Base-by-base conservation (phyloP, 495 filamentous ascomycete species). In the Hypoxylon trugodes region DNA sequence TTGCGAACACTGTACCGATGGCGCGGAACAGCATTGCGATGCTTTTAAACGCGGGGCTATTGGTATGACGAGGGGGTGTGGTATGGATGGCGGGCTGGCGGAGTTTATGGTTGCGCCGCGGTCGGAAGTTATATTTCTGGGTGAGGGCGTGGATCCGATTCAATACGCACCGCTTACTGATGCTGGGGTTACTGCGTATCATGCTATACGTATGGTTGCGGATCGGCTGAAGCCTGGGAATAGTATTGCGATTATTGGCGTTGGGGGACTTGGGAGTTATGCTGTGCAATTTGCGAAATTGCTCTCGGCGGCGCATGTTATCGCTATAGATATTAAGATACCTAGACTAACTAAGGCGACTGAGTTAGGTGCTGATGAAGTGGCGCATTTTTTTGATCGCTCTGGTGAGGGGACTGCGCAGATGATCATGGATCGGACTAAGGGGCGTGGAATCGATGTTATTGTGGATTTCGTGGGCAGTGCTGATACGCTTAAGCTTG, bases 401-500 rank as follows among this genome's bases (percentile, higher is more conserved):
- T 26, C 43, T 24, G 52, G 52, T 12, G 6, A 16, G 26, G 26
- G 26, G 0, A 40, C 52, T 2, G 26, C 25, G 2, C 2, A 35
- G 26, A 4, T 45, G 40, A 46, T 56, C 16, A 4, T 56, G 25
- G 22, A 26, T 0, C 28, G 10, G 4, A 56, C 89, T 0, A 84
- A 86, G 42, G 83, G 84, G 2, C 81, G 82, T 48, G 93, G 93
- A 0, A 91, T 94, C 6, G 92, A 97, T 77, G 90, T 96, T 36
- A 92, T 96, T 7, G 95, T 89, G 78, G 93, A 97, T 69, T 91
- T 92, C 19, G 93, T 96, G 1, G 93, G 93, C 0, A 35, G 25
- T 75, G 26, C n/a, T 2, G 52, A 19, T 2, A 52, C 57, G 28
- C 57, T 60, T 0, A 19, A 36, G 28, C 46, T 60, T 12, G 48